A percentile compares a stretch with the other conserved stretches of the same genome.
These are phyloP conservation scores for Crithidia mellificae DNA, from an alignment of 208 protist species.

Conservation along the genomic window DNA sequence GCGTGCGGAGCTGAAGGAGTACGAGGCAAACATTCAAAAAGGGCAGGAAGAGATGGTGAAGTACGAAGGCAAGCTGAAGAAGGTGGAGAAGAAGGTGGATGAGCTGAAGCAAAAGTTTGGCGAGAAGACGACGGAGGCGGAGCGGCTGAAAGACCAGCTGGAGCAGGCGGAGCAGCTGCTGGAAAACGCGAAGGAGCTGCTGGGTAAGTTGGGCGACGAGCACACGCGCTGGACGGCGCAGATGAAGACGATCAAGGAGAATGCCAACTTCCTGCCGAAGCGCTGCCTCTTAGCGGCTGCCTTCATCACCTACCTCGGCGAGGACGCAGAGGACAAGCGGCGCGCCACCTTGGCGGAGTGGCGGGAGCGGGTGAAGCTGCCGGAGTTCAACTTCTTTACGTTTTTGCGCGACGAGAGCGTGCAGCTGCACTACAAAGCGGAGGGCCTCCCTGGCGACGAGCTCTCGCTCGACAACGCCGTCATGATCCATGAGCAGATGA, in stretches of 20 bases:
- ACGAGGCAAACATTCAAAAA: slow-evolving; percentile 80
- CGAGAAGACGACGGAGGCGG: slow-evolving; percentile 94
- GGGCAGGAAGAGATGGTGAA: slow-evolving; percentile 89
- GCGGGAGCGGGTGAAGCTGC: slow-evolving; percentile 75
- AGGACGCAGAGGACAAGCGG: slow-evolving; percentile 89
- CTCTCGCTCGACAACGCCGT: slow-evolving; percentile 98
- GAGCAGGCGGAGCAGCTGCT: slow-evolving; percentile 92
- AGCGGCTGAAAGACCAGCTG: slow-evolving; percentile 85
- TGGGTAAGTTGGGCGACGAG: slow-evolving; percentile 95
- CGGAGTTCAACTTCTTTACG: slow-evolving; percentile 89
- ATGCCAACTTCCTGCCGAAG: slow-evolving; percentile 79
- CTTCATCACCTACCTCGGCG: slow-evolving; percentile 95
- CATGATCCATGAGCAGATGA: slow-evolving; percentile 91
- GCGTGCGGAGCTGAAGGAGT: slow-evolving; percentile 78
- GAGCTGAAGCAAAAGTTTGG: slow-evolving; percentile 92
- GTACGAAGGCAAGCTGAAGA: slow-evolving; percentile 84
- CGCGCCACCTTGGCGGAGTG: slow-evolving; percentile 71
- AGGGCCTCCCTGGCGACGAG: slow-evolving; percentile 95
- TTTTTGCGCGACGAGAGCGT: slow-evolving; percentile 96
- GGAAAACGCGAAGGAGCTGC: slow-evolving; percentile 87
- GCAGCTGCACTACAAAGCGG: slow-evolving; percentile 94
- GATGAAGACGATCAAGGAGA: slow-evolving; percentile 68
- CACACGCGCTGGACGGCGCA: slow-evolving; percentile 94
- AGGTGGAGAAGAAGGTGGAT: slow-evolving; percentile 94
- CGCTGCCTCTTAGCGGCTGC: slow-evolving; percentile 87